phyloP scores from a whole-genome alignment of 2,329 filamentous ascomycete species.

The Penicillium sp. region DNA sequence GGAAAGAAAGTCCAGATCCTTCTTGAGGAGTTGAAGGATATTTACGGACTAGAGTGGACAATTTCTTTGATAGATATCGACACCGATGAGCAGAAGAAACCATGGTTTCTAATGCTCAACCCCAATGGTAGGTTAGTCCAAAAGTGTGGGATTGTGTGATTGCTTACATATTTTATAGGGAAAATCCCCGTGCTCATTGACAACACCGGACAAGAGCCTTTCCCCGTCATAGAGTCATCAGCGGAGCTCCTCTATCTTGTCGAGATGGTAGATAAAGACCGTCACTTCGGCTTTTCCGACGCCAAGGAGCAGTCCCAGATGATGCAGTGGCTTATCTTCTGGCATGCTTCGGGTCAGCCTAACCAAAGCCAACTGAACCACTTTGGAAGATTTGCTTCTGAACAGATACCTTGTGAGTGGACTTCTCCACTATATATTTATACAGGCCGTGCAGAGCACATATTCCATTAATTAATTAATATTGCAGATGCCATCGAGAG shows the following conservation, averaged over 20 bases:
- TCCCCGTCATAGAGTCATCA: not conserved
- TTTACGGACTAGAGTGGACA: not conserved
- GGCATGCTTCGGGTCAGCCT: not conserved
- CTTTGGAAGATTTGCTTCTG: not conserved
- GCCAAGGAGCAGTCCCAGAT: not conserved
- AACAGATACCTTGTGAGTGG: not conserved
- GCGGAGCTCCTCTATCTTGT: not conserved
- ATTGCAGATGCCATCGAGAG: not conserved
- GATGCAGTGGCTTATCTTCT: not conserved
- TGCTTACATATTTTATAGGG: not conserved
- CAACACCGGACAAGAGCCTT: not conserved
- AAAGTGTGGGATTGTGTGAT: not conserved
- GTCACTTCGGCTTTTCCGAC: not conserved
- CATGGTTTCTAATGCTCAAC: not conserved
- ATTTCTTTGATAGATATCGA: not conserved
- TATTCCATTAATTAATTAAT: not conserved
- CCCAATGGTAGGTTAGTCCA: not conserved
- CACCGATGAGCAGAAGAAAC: not conserved
- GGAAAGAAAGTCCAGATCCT: not conserved
- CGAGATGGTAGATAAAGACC: not conserved
- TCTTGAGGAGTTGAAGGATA: not conserved
- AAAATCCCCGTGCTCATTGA: not conserved
- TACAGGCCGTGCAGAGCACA: too few species aligned
- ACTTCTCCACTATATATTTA: not conserved
- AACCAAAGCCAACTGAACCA: not conserved